Conservation (phyloP, 2,329 filamentous ascomycete genomes). For the Fusarium xyrophilum region DNA sequence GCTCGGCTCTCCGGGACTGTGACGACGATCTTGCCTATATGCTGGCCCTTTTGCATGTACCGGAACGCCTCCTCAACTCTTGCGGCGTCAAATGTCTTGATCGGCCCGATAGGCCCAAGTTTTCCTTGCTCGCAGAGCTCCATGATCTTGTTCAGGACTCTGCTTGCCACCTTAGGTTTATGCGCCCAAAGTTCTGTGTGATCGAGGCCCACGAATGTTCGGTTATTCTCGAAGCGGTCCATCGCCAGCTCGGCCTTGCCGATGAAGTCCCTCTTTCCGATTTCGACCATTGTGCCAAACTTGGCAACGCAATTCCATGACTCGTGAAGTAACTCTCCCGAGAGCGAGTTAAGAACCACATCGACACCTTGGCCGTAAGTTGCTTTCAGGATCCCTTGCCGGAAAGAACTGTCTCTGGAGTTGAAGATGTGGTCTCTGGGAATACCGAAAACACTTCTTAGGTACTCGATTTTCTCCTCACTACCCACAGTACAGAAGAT, state of each 20-base stretch:
- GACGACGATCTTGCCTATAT: constrained; percentile 53
- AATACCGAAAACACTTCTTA: constrained; percentile 45
- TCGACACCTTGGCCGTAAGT: constrained; percentile 46
- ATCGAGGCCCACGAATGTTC: constrained; percentile 46
- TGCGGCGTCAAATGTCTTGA: not conserved
- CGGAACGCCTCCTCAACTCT: constrained; percentile 46
- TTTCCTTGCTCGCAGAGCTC: constrained; percentile 14
- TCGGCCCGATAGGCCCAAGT: constrained; percentile 30
- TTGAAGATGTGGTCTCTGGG: constrained; percentile 45
- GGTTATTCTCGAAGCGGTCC: constrained; percentile 50
- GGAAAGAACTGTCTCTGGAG: constrained; percentile 45
- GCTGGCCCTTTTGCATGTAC: constrained; percentile 51
- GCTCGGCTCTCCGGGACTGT: constrained; percentile 32
- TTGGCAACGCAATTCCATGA: not conserved
- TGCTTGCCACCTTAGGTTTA: not conserved
- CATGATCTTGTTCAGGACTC: not conserved
- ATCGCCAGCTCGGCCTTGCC: constrained; percentile 44
- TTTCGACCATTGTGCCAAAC: not conserved
- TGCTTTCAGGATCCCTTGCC: constrained; percentile 33
- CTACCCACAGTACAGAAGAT: constrained; percentile 44
- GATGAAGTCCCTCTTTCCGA: not conserved
- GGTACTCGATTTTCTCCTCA: constrained; percentile 46
- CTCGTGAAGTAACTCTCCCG: constrained; percentile 47
- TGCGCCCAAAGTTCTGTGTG: constrained; percentile 35
- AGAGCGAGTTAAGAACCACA: constrained; percentile 51